Base-by-base conservation (phyloP, 2,329 filamentous ascomycete genomes). In the Pseudopyrenochaeta lycopersici region DNA sequence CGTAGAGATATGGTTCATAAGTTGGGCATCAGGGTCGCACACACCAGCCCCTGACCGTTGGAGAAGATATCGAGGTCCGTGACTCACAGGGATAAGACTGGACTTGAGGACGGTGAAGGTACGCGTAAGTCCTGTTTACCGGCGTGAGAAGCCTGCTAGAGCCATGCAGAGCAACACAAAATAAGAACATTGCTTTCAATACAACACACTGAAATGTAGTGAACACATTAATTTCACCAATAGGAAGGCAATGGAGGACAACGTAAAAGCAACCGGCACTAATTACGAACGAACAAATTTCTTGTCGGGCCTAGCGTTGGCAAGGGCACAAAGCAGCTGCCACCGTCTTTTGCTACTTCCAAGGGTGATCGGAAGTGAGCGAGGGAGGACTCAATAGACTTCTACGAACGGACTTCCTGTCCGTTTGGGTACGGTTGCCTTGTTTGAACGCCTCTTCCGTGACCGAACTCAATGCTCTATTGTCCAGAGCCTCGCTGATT, bases 371-470 rank as follows among this genome's bases (percentile, higher is more conserved):
- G 58, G 54, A 48, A 38, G 41, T 42, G 47, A 36, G 38, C 45
- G 50, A 55, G 23, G 31, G 43, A 53, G 40, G 35, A 47, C 31
- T 42, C 18, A 31, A 39, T 46, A 47, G 40, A 49, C 36, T 44
- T 38, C 50, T 49, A 54, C 48, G 36, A 29, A 49, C 12, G 35
- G 32, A 41, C 7, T 40, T 46, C 47, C 18, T 39, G 35, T 36
- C 39, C 43, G 38, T 31, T 49, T 63, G 58, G 44, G 20, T 39
- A 30, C 49, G 61, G 68, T 66, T 75, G 72, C 68, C 72, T 75
- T 58, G 54, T 57, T 48, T 52, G 39, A 44, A 65, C 58, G 64
- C 61, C 60, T 71, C 51, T 60, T 62, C 60, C 53, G 49, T 46
- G 52, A 53, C 43, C 47, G 46, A 21, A 46, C 20, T 42, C 46